A percentile compares a stretch with the other conserved stretches of the same genome.
Evolutionary conservation across 2,329 filamentous ascomycete genomes (phyloP).

Genomic region (Trichoderma endophyticum): DNA sequence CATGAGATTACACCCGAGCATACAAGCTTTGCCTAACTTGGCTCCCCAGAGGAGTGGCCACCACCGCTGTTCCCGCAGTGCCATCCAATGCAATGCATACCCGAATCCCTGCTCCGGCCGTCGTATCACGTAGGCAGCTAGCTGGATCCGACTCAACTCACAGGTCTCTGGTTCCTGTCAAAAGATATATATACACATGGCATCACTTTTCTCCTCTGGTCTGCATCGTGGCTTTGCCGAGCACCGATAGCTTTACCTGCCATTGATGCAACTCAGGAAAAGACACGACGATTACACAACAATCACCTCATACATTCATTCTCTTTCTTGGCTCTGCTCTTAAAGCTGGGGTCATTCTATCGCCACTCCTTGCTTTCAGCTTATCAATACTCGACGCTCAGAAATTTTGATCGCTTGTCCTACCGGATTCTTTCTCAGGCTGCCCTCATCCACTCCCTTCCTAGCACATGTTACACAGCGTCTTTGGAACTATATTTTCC

Average conservation of each 20-base stretch:
- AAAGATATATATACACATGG: not conserved
- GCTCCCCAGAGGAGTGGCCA: not conserved
- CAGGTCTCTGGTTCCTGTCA: not conserved
- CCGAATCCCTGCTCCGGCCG: not conserved
- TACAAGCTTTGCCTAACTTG: not conserved
- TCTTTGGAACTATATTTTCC: not conserved
- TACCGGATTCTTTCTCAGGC: not conserved
- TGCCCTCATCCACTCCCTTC: not conserved
- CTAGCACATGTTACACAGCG: not conserved
- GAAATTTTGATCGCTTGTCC: not conserved
- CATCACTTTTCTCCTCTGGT: not conserved
- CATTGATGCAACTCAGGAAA: not conserved
- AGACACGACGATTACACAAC: not conserved
- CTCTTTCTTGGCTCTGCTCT: not conserved
- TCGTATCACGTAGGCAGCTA: not conserved
- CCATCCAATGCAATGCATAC: not conserved
- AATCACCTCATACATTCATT: not conserved
- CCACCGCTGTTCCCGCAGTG: not conserved
- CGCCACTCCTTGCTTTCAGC: not conserved
- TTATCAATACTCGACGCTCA: not conserved
- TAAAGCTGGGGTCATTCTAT: not conserved
- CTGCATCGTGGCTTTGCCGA: not conserved
- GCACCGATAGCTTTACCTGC: not conserved
- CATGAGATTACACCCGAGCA: not conserved
- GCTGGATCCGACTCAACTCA: not conserved